These are phyloP conservation scores for Neofusicoccum umdonicola DNA, from an alignment of 2,329 filamentous ascomycete species.

Conservation along the genomic window DNA sequence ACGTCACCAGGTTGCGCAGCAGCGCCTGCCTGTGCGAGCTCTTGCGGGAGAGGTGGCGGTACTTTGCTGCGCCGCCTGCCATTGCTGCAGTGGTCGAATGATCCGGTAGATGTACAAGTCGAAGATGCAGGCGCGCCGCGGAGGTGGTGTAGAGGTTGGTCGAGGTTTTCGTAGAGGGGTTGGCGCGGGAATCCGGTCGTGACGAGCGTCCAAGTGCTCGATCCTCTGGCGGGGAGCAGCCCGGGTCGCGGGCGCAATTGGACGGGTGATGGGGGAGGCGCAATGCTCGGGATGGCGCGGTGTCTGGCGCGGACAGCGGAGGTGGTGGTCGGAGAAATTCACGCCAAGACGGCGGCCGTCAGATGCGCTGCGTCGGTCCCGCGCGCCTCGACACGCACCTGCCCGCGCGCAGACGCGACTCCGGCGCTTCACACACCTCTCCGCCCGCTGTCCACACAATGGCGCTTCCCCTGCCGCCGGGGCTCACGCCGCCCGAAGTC, in stretches of 20 bases:
- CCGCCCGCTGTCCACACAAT: conserved; percentile 37
- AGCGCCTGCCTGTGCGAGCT: conserved; percentile 89
- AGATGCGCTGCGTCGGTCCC: neutral
- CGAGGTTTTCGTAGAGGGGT: neutral
- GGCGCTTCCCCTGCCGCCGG: conserved; percentile 61
- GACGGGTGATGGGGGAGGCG: neutral
- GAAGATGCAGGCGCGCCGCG: conserved; percentile 4
- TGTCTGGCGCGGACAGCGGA: neutral
- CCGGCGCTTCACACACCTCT: neutral
- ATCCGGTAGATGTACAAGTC: neutral
- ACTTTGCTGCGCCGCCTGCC: conserved; percentile 84
- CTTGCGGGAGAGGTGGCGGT: conserved; percentile 80
- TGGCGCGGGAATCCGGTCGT: neutral
- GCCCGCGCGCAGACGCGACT: conserved; percentile 5
- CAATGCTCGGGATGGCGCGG: neutral
- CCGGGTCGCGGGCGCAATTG: conserved; percentile 3
- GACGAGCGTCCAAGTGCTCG: too few species aligned
- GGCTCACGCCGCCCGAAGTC: conserved; percentile 81
- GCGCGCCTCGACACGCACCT: conserved; percentile 9
- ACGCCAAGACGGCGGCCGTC: neutral
- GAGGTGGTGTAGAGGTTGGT: neutral
- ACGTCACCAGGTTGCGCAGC: conserved; percentile 92
- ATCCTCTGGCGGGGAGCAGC: neutral
- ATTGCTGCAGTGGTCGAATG: conserved; percentile 49
- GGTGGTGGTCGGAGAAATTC: conserved; percentile 16